phyloP scores from a whole-genome alignment of 2,329 filamentous ascomycete genomes.

The Aureobasidium sp. region DNA sequence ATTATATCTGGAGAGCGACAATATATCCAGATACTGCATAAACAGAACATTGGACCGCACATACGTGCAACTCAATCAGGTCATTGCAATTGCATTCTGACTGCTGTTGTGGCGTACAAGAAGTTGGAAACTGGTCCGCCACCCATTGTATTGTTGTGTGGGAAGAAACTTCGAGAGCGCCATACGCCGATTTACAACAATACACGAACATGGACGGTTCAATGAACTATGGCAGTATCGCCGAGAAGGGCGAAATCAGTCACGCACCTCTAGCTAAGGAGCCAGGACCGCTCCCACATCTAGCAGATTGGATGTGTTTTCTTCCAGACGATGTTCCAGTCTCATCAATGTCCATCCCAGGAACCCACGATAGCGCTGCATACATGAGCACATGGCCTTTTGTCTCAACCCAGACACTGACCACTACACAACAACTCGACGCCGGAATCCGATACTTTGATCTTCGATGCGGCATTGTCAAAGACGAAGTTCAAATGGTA shows the following conservation, averaged over 20 bases:
- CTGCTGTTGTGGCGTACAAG: neutral
- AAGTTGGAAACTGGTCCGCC: too few relatives aligned
- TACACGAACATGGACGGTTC: neutral
- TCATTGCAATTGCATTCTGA: neutral
- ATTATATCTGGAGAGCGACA: too few relatives aligned
- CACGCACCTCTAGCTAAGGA: neutral
- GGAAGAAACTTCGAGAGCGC: too few relatives aligned
- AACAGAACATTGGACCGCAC: neutral
- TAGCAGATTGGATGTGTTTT: slow-evolving; percentile 21
- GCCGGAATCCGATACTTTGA: slow-evolving; percentile 30
- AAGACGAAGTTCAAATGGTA: slow-evolving; percentile 26
- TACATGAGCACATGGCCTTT: slow-evolving; percentile 27
- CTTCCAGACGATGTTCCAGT: slow-evolving; percentile 19
- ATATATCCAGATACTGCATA: neutral
- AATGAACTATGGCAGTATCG: neutral
- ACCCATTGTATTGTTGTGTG: too few relatives aligned
- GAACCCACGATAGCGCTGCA: slow-evolving; percentile 29
- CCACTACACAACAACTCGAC: slow-evolving; percentile 22
- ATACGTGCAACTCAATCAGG: neutral
- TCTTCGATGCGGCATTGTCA: slow-evolving; percentile 25
- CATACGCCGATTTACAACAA: too few relatives aligned
- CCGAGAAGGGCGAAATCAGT: neutral
- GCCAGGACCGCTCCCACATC: neutral
- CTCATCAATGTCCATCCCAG: slow-evolving; percentile 26
- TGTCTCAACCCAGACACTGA: slow-evolving; percentile 25